Evolutionary conservation across 169 alveolate genomes (phyloP), one percentile per base, ranked within the genome.

Genomic region (Plasmodium yoelii): DNA sequence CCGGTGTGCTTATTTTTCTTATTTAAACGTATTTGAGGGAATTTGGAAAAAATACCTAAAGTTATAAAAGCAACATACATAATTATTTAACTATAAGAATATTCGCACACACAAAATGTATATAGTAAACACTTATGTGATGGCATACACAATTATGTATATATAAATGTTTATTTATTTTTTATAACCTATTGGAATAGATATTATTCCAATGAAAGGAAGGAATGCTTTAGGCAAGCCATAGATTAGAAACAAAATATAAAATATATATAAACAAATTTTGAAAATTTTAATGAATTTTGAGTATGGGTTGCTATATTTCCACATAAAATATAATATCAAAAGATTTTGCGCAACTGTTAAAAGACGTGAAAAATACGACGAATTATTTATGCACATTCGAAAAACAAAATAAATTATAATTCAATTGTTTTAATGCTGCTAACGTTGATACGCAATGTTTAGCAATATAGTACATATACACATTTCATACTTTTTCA

Each of bases 11-110:
- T 65, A 55, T 77, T 77, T 77, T 77, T 64, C 19, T 64, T 28
- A 67, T 77, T 77, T 77, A 77, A 39, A 55, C 65, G 65, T 64
- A 77, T 77, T 65, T 77, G 89, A 12, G 89, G 89, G 6, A 63
- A 9, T 47, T 77, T 77, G 18, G 80, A 77, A 56, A 77, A 49
- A 24, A 71, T 49, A 10, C 89, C 89, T 61, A 56, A 12, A 77
- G 42, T 46, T 15, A 47, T 15, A 4, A 19, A 64, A 26, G 47
- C 42, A 47, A 22, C 0, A 8, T 9, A 5, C 26, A 46, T 60
- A 18, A 13, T 60, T 19, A 22, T 19, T 19, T 10, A 19, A 18
- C 42, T 34, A 34, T 12, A 51, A 15, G 7, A 15, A 3, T 51
- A 51, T 15, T 15, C 6, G 59, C 59, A 51, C 59, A 15, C 59